Conservation (phyloP, 2,329 filamentous ascomycete genomes). For the Elsinoe necatrix region DNA sequence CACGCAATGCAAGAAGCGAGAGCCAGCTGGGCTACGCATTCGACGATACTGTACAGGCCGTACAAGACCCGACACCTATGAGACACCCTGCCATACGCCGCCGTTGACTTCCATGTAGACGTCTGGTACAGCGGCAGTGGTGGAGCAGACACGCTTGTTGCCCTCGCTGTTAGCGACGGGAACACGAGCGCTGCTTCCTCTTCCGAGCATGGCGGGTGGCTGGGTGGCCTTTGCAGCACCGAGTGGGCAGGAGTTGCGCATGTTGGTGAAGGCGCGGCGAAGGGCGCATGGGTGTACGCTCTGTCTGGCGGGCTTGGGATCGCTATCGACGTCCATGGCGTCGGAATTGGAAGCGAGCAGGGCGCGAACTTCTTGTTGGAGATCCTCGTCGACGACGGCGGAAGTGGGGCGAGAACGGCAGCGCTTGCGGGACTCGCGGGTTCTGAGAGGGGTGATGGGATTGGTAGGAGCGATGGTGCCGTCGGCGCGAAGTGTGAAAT, state of each 20-base stretch:
- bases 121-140: constrained; percentile 16
- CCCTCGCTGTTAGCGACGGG: constrained; percentile 27
- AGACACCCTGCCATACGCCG: constrained; percentile 13
- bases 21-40: neutral
- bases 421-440: constrained; percentile 25
- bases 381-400: constrained; percentile 22
- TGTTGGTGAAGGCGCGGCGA: constrained; percentile 23
- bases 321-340: constrained; percentile 23
- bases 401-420: constrained; percentile 25
- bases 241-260: constrained; percentile 20
- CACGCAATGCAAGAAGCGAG: neutral
- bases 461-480: neutral
- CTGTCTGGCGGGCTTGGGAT: constrained; percentile 19
- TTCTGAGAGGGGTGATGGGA: constrained; percentile 11
- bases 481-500: constrained; percentile 23
- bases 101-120: constrained; percentile 13
- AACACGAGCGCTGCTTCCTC: constrained; percentile 20
- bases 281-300: constrained; percentile 23
- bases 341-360: constrained; percentile 24
- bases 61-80: neutral
- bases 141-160: constrained; percentile 29
- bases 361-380: constrained; percentile 30
- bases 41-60: neutral
- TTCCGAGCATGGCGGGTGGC: constrained; percentile 21
- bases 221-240: constrained; percentile 22